These are phyloP conservation scores for Miscanthus lutarioriparius DNA, from an alignment of 176 grass and related monocot genomes.

Conservation along the genomic window DNA sequence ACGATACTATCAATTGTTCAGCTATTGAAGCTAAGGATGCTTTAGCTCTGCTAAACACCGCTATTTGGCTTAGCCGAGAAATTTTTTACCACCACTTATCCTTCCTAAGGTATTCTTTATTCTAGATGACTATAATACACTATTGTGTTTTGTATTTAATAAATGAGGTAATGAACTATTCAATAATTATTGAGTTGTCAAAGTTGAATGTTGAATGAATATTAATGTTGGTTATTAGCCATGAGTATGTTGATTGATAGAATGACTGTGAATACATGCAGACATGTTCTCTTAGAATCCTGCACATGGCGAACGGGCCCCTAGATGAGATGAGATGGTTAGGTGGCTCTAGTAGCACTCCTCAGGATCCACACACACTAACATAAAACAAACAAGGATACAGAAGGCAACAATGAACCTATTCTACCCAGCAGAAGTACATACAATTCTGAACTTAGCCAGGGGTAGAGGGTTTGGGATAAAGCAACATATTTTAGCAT, in stretches of 20 bases:
- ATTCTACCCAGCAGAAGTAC: slow-evolving; percentile 1
- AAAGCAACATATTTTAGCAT: not conserved
- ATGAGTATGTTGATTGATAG: not conserved
- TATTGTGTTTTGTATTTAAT: not conserved
- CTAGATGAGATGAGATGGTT: too few species aligned
- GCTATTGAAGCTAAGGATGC: not conserved
- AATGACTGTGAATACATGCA: not conserved
- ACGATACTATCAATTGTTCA: not conserved
- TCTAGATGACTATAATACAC: not conserved
- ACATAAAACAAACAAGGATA: not conserved
- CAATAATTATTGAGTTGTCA: not conserved
- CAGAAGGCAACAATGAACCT: not conserved
- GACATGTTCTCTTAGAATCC: not conserved
- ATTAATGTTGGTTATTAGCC: not conserved
- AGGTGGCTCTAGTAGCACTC: too few species aligned
- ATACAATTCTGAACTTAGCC: not conserved
- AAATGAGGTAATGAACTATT: not conserved
- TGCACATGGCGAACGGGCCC: not conserved
- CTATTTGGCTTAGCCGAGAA: not conserved
- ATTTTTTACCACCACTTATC: not conserved
- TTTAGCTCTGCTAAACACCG: not conserved
- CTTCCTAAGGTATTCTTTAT: not conserved
- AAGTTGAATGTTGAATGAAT: not conserved
- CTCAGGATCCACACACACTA: not conserved
- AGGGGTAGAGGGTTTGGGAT: not conserved